Percentiles rank a stretch among this genome's conserved stretches.
Evolutionary conservation across 163 green algal genomes (phyloP).

Genomic region (Prototheca wickerhamii): DNA sequence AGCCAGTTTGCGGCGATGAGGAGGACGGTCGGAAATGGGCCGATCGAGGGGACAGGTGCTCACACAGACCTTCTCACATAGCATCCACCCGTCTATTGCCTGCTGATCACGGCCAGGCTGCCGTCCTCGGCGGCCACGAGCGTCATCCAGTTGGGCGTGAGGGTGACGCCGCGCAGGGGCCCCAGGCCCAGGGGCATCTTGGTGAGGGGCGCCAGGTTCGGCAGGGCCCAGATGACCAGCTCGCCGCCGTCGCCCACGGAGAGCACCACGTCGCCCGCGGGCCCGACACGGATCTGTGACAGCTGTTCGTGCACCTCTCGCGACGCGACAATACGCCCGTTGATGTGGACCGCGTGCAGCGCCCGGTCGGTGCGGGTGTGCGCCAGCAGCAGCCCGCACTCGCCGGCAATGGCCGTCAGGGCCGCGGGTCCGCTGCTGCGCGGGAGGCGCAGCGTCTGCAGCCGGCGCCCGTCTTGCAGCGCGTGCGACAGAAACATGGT

Average conservation of each 20-base stretch:
- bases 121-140: conserved; percentile 12
- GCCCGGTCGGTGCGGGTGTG: conserved; percentile 30
- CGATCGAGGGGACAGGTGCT: too few relatives aligned
- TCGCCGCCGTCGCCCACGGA: conserved; percentile 32
- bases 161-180: conserved; percentile 33
- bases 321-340: conserved; percentile 28
- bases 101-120: neutral
- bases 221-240: conserved; percentile 32
- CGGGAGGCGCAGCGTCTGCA: neutral
- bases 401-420: conserved; percentile 14
- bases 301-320: conserved; percentile 37
- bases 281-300: conserved; percentile 18
- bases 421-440: neutral
- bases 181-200: conserved; percentile 14
- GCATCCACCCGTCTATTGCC: too few relatives aligned
- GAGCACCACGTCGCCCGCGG: conserved; percentile 42
- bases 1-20: too few relatives aligned
- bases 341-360: conserved; percentile 40
- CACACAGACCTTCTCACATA: too few relatives aligned
- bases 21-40: too few relatives aligned
- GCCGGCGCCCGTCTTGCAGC: neutral
- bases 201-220: conserved; percentile 15
- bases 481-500: too few relatives aligned
- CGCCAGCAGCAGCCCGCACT: conserved; percentile 19
- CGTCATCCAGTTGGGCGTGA: conserved; percentile 44